Percentiles rank a stretch among this genome's conserved stretches.
phyloP scores from a whole-genome alignment of 73 alveolate species.

The Tetrahymena malaccensis region DNA sequence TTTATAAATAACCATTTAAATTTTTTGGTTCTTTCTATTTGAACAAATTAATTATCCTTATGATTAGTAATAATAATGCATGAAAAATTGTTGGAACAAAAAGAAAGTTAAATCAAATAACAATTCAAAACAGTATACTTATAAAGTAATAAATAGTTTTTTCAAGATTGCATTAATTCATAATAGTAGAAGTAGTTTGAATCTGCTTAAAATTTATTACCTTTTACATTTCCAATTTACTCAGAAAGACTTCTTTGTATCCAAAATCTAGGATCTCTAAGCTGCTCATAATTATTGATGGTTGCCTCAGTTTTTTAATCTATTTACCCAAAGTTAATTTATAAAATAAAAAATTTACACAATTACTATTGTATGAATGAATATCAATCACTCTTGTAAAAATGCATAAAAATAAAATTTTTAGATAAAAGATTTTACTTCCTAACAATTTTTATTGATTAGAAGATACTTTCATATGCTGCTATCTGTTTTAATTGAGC shows the following conservation, averaged over 20 bases:
- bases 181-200: not conserved
- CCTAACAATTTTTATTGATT: not conserved
- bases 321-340: not conserved
- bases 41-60: too few relatives aligned
- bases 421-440: not conserved
- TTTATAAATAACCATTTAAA: too few relatives aligned
- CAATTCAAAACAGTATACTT: not conserved
- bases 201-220: not conserved
- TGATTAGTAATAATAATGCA: too few relatives aligned
- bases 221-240: not conserved
- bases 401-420: too few relatives aligned
- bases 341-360: too few relatives aligned
- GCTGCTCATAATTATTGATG: not conserved
- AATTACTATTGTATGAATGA: too few relatives aligned
- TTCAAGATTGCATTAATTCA: not conserved
- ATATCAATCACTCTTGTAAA: too few relatives aligned
- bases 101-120: too few relatives aligned
- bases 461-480: not conserved
- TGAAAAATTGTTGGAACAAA: too few relatives aligned
- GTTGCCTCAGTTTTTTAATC: not conserved
- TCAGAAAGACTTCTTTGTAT: not conserved
- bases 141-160: too few relatives aligned
- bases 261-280: not conserved
- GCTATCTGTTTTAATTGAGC: too few relatives aligned
- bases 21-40: too few relatives aligned